These are phyloP conservation scores for Penstemon eatonii DNA, from an alignment of 257 asterid genomes.

Conservation along the genomic window DNA sequence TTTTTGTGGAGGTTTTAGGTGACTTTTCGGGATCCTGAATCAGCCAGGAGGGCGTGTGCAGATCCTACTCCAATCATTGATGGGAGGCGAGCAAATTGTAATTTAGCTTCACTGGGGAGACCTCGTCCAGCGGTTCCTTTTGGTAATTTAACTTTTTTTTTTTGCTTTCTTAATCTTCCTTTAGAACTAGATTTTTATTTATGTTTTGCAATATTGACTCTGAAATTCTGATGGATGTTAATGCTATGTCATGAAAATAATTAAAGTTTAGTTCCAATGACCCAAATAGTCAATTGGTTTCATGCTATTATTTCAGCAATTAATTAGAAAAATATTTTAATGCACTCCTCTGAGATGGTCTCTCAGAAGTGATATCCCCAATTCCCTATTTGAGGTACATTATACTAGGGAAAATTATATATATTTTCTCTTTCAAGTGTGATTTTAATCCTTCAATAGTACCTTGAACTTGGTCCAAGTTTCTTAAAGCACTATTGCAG, in stretches of 20 bases:
- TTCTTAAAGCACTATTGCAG: neutral
- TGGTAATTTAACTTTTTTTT: constrained; percentile 47
- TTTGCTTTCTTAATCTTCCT: neutral
- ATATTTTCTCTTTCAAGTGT: neutral
- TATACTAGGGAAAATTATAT: neutral
- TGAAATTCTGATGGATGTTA: neutral
- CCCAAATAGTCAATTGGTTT: neutral
- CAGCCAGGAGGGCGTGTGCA: constrained; percentile 94
- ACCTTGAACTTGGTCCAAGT: neutral
- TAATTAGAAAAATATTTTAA: neutral
- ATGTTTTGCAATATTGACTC: neutral
- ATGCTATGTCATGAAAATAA: neutral
- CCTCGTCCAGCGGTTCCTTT: constrained; percentile 74
- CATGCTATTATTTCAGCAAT: neutral
- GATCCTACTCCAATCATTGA: constrained; percentile 93
- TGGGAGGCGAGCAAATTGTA: constrained; percentile 97
- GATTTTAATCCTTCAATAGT: neutral
- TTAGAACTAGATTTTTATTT: neutral
- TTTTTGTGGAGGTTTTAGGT: constrained; percentile 91
- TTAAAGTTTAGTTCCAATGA: neutral
- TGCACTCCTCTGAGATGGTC: neutral
- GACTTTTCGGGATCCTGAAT: constrained; percentile 95
- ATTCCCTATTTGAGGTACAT: neutral
- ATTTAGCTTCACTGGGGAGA: constrained; percentile 91
- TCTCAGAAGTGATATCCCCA: neutral